Evolutionary conservation across 1,139 yeast genomes (phyloP).

Genomic region (Taphrina wiesneri): DNA sequence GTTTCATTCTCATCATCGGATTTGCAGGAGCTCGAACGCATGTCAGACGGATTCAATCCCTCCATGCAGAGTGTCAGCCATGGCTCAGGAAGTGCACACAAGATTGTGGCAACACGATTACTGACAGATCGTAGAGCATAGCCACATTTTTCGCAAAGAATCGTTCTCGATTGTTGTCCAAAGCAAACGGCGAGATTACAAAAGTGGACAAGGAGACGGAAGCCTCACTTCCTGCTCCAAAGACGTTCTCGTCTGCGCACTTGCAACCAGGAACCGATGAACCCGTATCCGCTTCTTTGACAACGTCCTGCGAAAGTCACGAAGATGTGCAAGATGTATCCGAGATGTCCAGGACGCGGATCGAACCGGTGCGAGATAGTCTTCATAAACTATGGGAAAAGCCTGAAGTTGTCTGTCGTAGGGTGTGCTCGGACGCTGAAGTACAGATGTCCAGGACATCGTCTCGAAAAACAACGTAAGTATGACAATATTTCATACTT

Average conservation of each 20-base stretch:
- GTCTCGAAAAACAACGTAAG: neutral
- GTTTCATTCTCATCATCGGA: slow-evolving; percentile 1
- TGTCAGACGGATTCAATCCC: neutral
- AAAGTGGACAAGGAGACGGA: neutral
- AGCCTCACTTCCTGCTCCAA: neutral
- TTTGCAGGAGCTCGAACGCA: neutral
- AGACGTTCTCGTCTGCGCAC: neutral
- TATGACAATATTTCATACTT: neutral
- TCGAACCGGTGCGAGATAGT: neutral
- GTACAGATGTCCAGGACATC: neutral
- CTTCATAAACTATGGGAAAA: neutral
- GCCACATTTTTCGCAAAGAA: neutral
- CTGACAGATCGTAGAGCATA: neutral
- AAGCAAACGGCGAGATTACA: neutral
- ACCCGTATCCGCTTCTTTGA: neutral
- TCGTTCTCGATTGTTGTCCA: neutral
- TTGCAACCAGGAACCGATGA: neutral
- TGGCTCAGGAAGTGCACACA: neutral
- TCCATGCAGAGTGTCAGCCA: neutral
- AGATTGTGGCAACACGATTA: neutral
- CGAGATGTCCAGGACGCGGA: neutral
- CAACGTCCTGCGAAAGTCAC: neutral
- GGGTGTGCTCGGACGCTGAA: neutral
- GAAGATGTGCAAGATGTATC: neutral
- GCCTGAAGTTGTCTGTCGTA: neutral